phyloP scores from a whole-genome alignment of 345 rosid species.

The Gossypium rotundifolium region DNA sequence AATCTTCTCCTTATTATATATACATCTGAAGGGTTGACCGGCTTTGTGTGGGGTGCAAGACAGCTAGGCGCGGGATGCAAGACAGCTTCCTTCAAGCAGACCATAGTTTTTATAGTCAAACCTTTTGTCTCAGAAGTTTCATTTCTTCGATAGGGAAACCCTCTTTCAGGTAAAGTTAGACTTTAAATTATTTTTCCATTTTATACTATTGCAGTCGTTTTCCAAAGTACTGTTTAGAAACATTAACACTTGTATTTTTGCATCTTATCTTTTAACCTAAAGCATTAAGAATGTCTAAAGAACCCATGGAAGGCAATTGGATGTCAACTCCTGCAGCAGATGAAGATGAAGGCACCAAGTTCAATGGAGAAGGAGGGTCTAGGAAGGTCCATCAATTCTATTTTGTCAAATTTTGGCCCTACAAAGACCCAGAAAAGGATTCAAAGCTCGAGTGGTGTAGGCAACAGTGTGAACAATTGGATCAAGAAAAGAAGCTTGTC shows the following conservation, averaged over 20 bases:
- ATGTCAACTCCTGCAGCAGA: not conserved
- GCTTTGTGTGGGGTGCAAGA: not conserved
- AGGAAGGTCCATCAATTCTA: conserved; percentile 4
- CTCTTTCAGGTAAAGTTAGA: not conserved
- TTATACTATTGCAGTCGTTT: too few species aligned
- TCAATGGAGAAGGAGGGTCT: not conserved
- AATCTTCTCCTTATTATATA: not conserved
- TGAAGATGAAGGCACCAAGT: not conserved
- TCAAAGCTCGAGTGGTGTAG: not conserved
- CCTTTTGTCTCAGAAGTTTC: not conserved
- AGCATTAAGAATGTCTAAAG: not conserved
- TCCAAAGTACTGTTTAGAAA: not conserved
- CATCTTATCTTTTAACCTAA: not conserved
- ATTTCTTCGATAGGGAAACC: too few species aligned
- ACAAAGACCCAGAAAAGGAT: not conserved
- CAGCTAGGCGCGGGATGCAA: not conserved
- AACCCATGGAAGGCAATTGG: not conserved
- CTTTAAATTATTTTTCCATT: not conserved
- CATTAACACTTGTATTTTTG: not conserved
- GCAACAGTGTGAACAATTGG: not conserved
- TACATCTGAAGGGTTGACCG: not conserved
- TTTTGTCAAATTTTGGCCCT: conserved; percentile 3
- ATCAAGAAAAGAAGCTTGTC: not conserved
- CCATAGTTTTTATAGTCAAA: not conserved
- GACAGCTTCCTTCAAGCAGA: not conserved